Base-by-base conservation (phyloP, 805 yeast genomes). In the Suhomyces sp. region DNA sequence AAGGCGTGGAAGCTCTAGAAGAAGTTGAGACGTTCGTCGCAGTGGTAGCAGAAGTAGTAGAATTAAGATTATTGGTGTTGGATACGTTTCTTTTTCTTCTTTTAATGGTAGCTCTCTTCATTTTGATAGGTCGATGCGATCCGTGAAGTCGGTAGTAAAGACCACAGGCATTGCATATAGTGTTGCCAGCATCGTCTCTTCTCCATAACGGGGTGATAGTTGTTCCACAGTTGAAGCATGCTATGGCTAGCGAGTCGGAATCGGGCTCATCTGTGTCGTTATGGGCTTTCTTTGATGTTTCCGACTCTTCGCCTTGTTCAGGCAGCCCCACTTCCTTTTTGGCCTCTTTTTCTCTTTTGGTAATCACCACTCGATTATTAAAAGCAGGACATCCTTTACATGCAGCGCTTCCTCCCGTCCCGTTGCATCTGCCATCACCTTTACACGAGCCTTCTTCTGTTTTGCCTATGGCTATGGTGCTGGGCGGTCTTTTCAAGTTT, bases 131-230 rank as follows among this genome's bases (percentile, higher is more conserved):
- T 47, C 96, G 75, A 60, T 86, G 91, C 39, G 75, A 74, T 0
- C 93, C 92, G 62, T 88, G 96, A 43, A 89, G 76, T 52, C 84
- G 74, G 66, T 82, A 85, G 66, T 89, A 89, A 27, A 89, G 69
- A 2, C 91, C 96, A 71, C 96, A 89, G 0, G 96, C 96, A 62
- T 89, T 89, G 73, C 96, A 89, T 21, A 89, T 88, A 22, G 91
- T 86, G 60, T 88, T 85, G 3, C 96, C 96, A 5, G 76, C 77
- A 57, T 84, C 91, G 64, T 88, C 92, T 55, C 96, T 74, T 63
- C 96, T 77, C 96, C 96, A 89, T 10, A 89, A 71, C 0, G 96
- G 96, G 0, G 96, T 89, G 51, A 87, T 86, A 1, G 94, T 89
- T 10, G 94, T 86, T 2, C 84, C 85, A 69, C 96, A 89, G 71